A percentile compares a stretch with the other conserved stretches of the same genome.
These are phyloP conservation scores for Cornus suecica DNA, from an alignment of 148 eudicot species.

Conservation along the genomic window DNA sequence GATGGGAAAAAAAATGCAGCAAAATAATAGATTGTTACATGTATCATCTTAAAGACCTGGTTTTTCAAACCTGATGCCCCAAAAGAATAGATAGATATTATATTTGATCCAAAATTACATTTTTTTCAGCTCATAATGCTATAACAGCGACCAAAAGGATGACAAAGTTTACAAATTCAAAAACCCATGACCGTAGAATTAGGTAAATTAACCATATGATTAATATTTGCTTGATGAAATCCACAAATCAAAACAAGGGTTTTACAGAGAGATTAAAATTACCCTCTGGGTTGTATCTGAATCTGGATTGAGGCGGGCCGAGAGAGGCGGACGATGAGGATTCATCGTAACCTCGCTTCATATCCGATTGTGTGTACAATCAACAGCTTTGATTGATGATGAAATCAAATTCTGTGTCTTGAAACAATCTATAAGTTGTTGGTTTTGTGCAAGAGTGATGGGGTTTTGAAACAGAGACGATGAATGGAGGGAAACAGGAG, in stretches of 20 bases:
- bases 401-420: not conserved
- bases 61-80: no score
- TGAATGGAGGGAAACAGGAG: not conserved
- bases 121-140: not conserved
- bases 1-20: not conserved
- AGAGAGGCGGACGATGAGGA: constrained; percentile 57
- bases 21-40: not conserved
- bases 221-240: not conserved
- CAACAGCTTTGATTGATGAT: not conserved
- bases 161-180: not conserved
- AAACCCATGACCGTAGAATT: not conserved
- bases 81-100: no score
- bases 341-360: constrained; percentile 83
- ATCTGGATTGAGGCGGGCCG: constrained; percentile 80
- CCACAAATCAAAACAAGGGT: not conserved
- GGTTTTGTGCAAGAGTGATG: not conserved
- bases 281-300: constrained; percentile 73
- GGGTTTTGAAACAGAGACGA: not conserved
- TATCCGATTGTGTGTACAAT: constrained; percentile 14
- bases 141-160: not conserved
- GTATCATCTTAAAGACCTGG: not conserved
- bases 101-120: not conserved
- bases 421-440: not conserved
- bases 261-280: constrained; percentile 1
- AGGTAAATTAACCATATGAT: not conserved